Conservation (phyloP, 768 basidiomycete species). For the Trametes cingulata region DNA sequence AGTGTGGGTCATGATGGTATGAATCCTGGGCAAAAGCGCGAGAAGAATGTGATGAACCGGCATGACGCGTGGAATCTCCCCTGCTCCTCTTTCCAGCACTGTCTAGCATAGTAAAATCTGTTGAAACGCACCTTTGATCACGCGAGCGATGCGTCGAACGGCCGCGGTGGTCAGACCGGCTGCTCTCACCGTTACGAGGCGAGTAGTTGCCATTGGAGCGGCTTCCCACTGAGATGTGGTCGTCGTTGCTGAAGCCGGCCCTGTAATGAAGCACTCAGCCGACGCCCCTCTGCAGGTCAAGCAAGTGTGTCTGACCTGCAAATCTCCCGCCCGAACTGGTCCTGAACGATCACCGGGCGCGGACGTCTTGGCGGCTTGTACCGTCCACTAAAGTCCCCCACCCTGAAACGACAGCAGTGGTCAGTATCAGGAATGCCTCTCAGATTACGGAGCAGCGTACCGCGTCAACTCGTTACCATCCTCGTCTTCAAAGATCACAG, state of each 20-base stretch:
- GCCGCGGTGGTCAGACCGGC: slow-evolving; percentile 12
- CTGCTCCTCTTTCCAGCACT: not conserved
- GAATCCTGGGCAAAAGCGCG: slow-evolving; percentile 9
- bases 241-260: slow-evolving; percentile 27
- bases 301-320: slow-evolving; percentile 44
- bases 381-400: slow-evolving; percentile 50
- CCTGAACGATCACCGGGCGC: slow-evolving; percentile 45
- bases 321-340: slow-evolving; percentile 57
- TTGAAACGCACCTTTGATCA: slow-evolving; percentile 4
- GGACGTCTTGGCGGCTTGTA: slow-evolving; percentile 25
- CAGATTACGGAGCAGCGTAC: slow-evolving; percentile 33
- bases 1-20: slow-evolving; percentile 16
- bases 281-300: not conserved
- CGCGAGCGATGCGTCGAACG: slow-evolving; percentile 11
- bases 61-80: not conserved
- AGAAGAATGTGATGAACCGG: not conserved
- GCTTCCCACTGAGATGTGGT: slow-evolving; percentile 19
- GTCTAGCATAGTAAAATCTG: not conserved
- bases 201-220: slow-evolving; percentile 16
- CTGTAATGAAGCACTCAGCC: slow-evolving; percentile 8
- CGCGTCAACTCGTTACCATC: slow-evolving; percentile 63
- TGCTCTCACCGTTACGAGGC: slow-evolving; percentile 5
- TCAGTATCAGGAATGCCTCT: not conserved
- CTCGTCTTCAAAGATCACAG: slow-evolving; percentile 69
- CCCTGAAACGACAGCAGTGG: slow-evolving; percentile 35